phyloP scores from a whole-genome alignment of 1,284 basidiomycete genomes.

The Mycena sp. region DNA sequence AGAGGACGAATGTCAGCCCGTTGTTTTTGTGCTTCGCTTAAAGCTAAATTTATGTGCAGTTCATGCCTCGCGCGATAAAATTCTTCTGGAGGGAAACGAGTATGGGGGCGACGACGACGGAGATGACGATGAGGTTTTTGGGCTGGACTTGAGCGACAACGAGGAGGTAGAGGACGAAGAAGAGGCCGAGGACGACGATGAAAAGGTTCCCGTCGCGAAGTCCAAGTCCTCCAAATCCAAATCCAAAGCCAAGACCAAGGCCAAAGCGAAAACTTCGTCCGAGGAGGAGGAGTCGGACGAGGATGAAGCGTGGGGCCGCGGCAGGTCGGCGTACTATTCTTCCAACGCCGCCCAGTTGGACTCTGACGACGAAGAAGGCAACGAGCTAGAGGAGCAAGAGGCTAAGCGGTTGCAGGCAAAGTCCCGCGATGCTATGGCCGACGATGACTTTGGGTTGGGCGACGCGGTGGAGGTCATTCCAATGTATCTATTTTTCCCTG shows the following conservation, averaged over 20 bases:
- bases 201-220: slow-evolving; percentile 41
- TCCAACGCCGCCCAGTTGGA: slow-evolving; percentile 85
- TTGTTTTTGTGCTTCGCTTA: slow-evolving; percentile 31
- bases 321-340: slow-evolving; percentile 85
- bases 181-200: slow-evolving; percentile 54
- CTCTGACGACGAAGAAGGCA: slow-evolving; percentile 87
- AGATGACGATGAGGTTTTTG: slow-evolving; percentile 83
- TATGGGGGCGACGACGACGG: slow-evolving; percentile 50
- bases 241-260: slow-evolving; percentile 34
- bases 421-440: slow-evolving; percentile 76
- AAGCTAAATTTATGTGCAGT: slow-evolving; percentile 53
- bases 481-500: slow-evolving; percentile 40
- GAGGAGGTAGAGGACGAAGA: slow-evolving; percentile 56
- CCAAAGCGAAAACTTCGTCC: slow-evolving; percentile 40
- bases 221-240: slow-evolving; percentile 46
- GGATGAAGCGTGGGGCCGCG: slow-evolving; percentile 86
- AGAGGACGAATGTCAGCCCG: slow-evolving; percentile 77
- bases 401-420: slow-evolving; percentile 85
- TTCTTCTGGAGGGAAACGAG: slow-evolving; percentile 76
- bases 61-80: slow-evolving; percentile 79
- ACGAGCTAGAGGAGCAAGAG: slow-evolving; percentile 90
- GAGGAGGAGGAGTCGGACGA: slow-evolving; percentile 57
- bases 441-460: slow-evolving; percentile 88
- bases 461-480: slow-evolving; percentile 60
- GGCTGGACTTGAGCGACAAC: slow-evolving; percentile 61